Evolutionary conservation across 2,329 filamentous ascomycete genomes (phyloP), one percentile per base, ranked within the genome.

Genomic region (Phaeomoniella chlamydospora): DNA sequence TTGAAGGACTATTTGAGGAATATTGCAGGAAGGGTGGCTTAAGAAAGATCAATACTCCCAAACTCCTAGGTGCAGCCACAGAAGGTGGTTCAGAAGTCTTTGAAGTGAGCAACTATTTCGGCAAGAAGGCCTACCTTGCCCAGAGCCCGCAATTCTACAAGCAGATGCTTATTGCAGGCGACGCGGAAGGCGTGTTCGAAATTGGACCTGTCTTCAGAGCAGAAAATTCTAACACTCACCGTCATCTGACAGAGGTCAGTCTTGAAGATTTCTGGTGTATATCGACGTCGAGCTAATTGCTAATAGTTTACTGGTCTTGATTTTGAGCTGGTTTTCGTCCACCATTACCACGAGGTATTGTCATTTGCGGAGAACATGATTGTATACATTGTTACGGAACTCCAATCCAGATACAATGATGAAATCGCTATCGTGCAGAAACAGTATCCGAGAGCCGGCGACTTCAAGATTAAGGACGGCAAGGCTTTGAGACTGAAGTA

Each of bases 11-110:
- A 10, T 92, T 92, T 59, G 66, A 70, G 39, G 77, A 86, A 47
- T 96, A 87, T 57, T 77, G 94, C 46, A 69, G 78, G 41, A 67
- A 72, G 44, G 72, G 72, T 40, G 73, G 76, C 37, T 93, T 94
- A 57, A 76, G 79, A 44, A 74, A 83, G 56, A 86, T 94, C 51
- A 84, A 94, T 56, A 82, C 87, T 2, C 86, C 90, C 6, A 88
- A 86, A 56, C 68, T 98, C 31, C 83, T 93, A 37, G 87, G 80
- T 34, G 81, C 88, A 11, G 82, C 90, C 3, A 90, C 85, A 3
- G 90, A 98, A 62, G 88, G 90, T 49, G 90, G 90, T 45, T 77
- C 77, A 46, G 92, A 88, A 54, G 88, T 96, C 29, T 96, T 98
- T 58, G 71, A 79, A 48, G 67, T 96, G 47, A 40, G 32, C 34